These are phyloP conservation scores for Fusarium verrucosum DNA, from an alignment of 2,329 filamentous ascomycete species.

Conservation along the genomic window DNA sequence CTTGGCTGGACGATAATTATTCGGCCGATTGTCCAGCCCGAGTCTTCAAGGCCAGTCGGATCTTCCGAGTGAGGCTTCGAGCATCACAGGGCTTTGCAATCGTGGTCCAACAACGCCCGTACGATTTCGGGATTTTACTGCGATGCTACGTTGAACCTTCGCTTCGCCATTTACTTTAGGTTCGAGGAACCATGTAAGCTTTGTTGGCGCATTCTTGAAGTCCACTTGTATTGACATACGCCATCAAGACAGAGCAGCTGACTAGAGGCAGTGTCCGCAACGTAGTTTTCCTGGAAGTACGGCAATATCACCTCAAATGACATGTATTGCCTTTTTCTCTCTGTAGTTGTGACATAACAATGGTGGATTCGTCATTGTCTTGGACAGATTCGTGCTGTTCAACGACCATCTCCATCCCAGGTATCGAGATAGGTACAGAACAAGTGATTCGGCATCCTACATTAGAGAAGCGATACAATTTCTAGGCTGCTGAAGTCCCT, in stretches of 20 bases:
- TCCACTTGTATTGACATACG: not conserved
- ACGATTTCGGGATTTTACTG: conserved; percentile 4
- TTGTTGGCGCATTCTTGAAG: not conserved
- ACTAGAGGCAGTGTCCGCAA: not conserved
- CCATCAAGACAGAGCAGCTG: not conserved
- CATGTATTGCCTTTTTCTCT: not conserved
- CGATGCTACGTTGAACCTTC: not conserved
- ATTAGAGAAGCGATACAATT: not conserved
- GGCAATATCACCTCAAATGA: not conserved
- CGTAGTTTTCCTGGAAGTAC: not conserved
- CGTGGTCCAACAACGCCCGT: not conserved
- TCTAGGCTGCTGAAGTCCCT: no score
- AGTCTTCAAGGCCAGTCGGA: not conserved
- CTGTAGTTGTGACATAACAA: not conserved
- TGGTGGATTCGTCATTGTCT: no score
- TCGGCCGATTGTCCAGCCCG: not conserved
- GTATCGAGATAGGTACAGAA: not conserved
- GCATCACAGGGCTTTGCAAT: not conserved
- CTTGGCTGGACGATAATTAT: not conserved
- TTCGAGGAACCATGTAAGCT: not conserved
- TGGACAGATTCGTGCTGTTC: not conserved
- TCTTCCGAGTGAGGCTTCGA: not conserved
- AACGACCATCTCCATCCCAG: not conserved
- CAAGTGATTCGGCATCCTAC: no score
- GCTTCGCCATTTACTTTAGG: not conserved